Evolutionary conservation across 139 green algal species (phyloP), one percentile per base, ranked within the genome.

Genomic region (Pseudopediastrum boryanum): DNA sequence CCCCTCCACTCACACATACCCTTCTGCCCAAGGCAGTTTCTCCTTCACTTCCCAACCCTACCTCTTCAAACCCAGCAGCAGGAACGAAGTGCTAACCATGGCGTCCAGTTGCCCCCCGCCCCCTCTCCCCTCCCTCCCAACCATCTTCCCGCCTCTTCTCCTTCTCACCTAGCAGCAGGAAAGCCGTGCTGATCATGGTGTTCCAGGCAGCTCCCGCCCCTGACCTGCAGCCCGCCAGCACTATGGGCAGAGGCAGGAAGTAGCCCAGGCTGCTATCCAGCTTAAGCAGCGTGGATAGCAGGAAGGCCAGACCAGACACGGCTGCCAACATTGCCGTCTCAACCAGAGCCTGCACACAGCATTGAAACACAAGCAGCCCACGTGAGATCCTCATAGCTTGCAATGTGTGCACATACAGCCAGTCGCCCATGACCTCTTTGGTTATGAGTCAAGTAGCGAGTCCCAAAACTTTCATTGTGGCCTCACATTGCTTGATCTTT

Each of bases 241-340:
- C 79, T 6, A 97, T 80, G 2, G 94, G 94, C 69, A 98, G 82
- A 31, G 93, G 93, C 61, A 97, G 75, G 62, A 97, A 88, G 80
- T 98, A 98, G 21, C 88, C 89, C 23, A 96, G 51, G 77, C 90
- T 94, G 38, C 75, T 75, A 35, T 96, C 89, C 48, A 97, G 79
- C 70, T 89, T 92, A 2, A 97, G 80, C 29, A 94, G 80, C 29
- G 84, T 93, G 29, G 90, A 88, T 39, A 98, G 50, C 1, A 92
- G 87, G 79, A 93, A 97, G 0, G 85, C 85, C 41, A 98, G 74
- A 0, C 91, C 94, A 0, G 85, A 84, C 27, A 98, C 89, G 1
- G 94, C 90, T 7, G 94, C 92, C 51, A 98, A 81, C 94, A 98
- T 98, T n/a, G 94, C 88, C 19, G 93, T 96, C 71, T 97, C 94